These are phyloP conservation scores for Termitomyces sp. DNA, from an alignment of 768 basidiomycete genomes.

Conservation along the genomic window DNA sequence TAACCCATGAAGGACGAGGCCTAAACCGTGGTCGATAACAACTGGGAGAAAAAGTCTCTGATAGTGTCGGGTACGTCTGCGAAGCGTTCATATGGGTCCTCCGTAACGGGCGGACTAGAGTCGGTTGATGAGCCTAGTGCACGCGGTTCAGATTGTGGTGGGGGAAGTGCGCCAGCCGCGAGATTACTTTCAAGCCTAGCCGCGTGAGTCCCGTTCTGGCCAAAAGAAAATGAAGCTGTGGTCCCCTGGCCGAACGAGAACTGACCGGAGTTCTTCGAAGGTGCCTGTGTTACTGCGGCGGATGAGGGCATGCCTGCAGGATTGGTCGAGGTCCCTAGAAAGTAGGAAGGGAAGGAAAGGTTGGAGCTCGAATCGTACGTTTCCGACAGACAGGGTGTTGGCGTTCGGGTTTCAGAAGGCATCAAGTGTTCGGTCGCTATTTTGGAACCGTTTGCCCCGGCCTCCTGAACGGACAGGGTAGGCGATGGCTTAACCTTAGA, in stretches of 20 bases:
- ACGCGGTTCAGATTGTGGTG: neutral
- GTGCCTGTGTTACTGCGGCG: neutral
- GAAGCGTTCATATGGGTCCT: neutral
- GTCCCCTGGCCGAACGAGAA: neutral
- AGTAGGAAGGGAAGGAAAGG: neutral
- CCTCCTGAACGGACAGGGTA: too few relatives aligned
- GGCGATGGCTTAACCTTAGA: neutral
- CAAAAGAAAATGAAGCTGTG: neutral
- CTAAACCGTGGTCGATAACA: neutral
- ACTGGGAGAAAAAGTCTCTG: neutral
- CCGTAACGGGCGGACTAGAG: neutral
- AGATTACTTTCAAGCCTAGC: neutral
- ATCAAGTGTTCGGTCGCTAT: too few relatives aligned
- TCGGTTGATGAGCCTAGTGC: neutral
- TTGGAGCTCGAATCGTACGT: neutral
- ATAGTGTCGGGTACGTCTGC: neutral
- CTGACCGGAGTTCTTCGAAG: neutral
- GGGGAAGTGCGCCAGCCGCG: neutral
- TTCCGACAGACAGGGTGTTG: neutral
- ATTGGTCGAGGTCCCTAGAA: too few relatives aligned
- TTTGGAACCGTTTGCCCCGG: neutral
- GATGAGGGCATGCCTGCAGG: neutral
- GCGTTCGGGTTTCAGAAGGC: too few relatives aligned
- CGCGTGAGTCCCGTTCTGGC: neutral
- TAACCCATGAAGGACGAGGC: neutral